phyloP scores from a whole-genome alignment of 208 protist genomes.

The Naegleria lovaniensis region DNA sequence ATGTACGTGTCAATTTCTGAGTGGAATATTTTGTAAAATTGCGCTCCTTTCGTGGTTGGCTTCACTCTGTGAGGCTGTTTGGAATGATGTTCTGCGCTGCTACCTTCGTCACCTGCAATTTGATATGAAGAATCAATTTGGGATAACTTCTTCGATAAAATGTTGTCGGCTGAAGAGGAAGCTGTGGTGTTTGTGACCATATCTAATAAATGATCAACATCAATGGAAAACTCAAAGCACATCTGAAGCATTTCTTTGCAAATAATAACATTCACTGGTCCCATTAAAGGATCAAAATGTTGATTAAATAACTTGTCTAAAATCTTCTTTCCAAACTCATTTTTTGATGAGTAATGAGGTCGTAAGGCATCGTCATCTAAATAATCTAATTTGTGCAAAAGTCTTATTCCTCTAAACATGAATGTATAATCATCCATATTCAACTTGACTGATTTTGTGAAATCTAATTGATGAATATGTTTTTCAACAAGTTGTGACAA shows the following conservation, averaged over 20 bases:
- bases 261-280: conserved; percentile 18
- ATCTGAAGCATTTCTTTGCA: conserved; percentile 22
- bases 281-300: background rate
- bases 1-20: background rate
- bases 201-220: background rate
- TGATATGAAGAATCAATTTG: background rate
- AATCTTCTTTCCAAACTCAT: background rate
- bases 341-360: background rate
- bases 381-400: background rate
- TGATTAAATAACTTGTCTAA: background rate
- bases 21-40: conserved; percentile 41
- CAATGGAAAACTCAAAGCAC: conserved; percentile 26
- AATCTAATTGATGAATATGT: background rate
- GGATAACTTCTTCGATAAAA: background rate
- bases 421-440: conserved; percentile 21
- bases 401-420: conserved; percentile 4
- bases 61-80: conserved; percentile 6
- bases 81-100: background rate
- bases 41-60: conserved; percentile 34
- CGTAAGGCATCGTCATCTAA: background rate
- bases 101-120: background rate
- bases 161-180: background rate
- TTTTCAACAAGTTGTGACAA: background rate
- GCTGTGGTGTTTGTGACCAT: background rate
- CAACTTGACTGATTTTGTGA: background rate